Evolutionary conservation across 2,329 filamentous ascomycete species (phyloP), one percentile per base, ranked within the genome.

Genomic region (Ophiostoma australiae): DNA sequence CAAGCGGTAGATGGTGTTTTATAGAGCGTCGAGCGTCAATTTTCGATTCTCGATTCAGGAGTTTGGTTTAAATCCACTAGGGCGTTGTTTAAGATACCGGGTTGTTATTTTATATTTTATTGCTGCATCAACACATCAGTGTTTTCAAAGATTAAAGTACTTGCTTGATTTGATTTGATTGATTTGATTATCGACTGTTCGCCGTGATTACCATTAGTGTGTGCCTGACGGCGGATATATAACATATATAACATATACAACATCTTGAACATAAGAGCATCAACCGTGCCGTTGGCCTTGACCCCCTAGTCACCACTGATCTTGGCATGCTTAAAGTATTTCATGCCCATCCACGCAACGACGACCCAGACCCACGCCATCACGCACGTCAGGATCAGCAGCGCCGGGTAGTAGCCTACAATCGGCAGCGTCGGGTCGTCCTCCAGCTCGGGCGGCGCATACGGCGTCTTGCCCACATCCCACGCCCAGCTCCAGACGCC

Each of bases 321-420:
- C 82, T 97, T 97, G 44, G 95, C 94, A 83, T 99, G 95, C 76
- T 94, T 89, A 78, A 99, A 99, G 80, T 98, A 98, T 80, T 99
- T 99, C 94, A 99, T 98, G 33, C 95, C 95, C 68, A 98, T 90
- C 95, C 95, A 99, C 13, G 96, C 95, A 72, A 96, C 90, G 15
- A 97, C 89, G 23, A 98, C 95, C 95, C 95, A 99, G 6, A 98
- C 93, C 95, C 95, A 99, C 23, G 94, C 93, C 92, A 99, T 97
- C 37, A 99, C 92, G 67, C 90, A 90, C 3, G 94, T 97, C 75
- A 98, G 83, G 72, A 98, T 95, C 74, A 98, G 91, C 77, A 99
- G 82, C 13, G 94, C 93, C 33, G 95, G 95, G 81, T 99, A 99
- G 80, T 99, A 99, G 11, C 96, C 95, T 13, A 96, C 92, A 77